Evolutionary conservation across 192 early-diverging fungal genomes (phyloP), one percentile per base, ranked within the genome.

Genomic region (Chytriomyces hyalinus): DNA sequence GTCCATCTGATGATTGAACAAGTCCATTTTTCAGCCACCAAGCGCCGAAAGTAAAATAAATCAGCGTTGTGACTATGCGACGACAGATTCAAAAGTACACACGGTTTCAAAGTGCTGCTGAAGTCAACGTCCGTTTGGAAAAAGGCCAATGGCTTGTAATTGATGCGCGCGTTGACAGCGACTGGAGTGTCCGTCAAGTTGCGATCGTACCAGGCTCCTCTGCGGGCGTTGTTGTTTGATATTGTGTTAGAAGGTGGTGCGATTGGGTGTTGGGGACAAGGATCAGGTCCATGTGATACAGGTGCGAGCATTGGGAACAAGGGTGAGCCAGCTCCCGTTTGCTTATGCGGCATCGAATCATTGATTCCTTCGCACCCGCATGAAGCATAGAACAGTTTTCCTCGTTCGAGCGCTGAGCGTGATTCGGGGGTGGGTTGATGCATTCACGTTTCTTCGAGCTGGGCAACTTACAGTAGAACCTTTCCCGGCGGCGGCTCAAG

Each of bases 111-210:
- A 7, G 72, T 76, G 36, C 64, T 64, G 43, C 69, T 79, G 48
- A 79, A 65, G 44, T 79, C 71, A 17, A 79, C 48, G 65, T 79
- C 78, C 5, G 68, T 73, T 45, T 79, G 78, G 17, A 64, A 79
- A 47, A 79, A 53, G 9, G 78, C 11, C n/a, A 79, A 20, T 15
- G 78, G 65, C 63, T 79, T 79, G 62, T 67, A 64, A 6, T 64
- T 28, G 36, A 67, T 13, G 44, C 78, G 57, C 10, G 51, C 44
- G 26, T 79, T 64, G 36, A 65, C 64, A n/a, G 71, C 61, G 26
- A 20, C 17, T 7, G 78, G 68, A 44, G 78, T 64, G 48, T 79
- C 78, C 15, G 61, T 48, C 26, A 50, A 8, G 36, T 63, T 61
- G 28, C 72, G 9, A n/a, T 76, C 72, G 49, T 64, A 79, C 78